Base-by-base conservation (phyloP, 2,329 filamentous ascomycete species). In the Plectosphaerella plurivora region DNA sequence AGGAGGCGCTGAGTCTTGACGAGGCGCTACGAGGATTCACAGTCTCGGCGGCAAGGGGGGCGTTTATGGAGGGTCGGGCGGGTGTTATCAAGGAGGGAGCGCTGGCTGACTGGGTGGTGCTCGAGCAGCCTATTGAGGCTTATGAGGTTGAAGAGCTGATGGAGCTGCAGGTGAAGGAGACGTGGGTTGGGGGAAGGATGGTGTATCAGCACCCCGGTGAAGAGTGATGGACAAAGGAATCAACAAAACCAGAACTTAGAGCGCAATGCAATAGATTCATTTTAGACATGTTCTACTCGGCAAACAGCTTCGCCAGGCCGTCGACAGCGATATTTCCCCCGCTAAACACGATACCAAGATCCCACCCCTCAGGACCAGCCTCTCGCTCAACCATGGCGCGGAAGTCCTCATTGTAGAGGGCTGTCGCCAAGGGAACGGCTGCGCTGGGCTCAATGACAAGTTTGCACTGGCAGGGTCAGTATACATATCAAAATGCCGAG, bases 361-460 rank as follows among this genome's bases (percentile, higher is more conserved):
- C 76, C 88, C 89, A 93, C 0, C 87, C 88, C 14, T 78, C 73
- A 36, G 79, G 74, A 0, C 86, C 86, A 0, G 74, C 85, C 65
- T 89, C 85, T 50, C 61, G 65, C 68, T 87, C 79, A 14, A 89
- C 84, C 64, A 83, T 64, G 10, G 63, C 65, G 53, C 87, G 71
- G 57, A 93, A 94, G 16, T 88, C 87, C 67, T 91, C 87, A 65
- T 92, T 86, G 58, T 80, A 94, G 58, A 95, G 69, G 50, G 83
- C 83, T 8, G 87, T 85, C 1, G 90, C 90, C 55, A 95, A 65
- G 1, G 83, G 82, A 10, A 94, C 89, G 1, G 84, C 88, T 1
- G 87, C 81, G 67, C 84, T 88, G 16, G 90, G 90, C 73, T 95
- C 90, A 24, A 95, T 81, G 35, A 93, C 81, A 36, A 92, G 72